A percentile compares a stretch with the other conserved stretches of the same genome.
phyloP scores from a whole-genome alignment of 169 alveolate species.

The Cyclospora cayetanensis region DNA sequence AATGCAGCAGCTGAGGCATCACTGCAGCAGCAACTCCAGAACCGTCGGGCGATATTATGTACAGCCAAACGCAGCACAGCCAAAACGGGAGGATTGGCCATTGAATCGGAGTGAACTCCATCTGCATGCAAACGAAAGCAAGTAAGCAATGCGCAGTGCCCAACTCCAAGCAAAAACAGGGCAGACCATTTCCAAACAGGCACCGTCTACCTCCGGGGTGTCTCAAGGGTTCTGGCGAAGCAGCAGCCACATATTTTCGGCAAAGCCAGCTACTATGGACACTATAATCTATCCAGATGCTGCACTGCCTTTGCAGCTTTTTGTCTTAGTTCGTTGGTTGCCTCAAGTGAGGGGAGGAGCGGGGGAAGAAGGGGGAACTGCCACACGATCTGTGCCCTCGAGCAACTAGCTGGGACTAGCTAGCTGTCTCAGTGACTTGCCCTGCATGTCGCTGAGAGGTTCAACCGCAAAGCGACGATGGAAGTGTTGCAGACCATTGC shows the following conservation, averaged over 20 bases:
- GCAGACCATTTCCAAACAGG: background rate
- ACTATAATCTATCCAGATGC: no score
- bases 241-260: no score
- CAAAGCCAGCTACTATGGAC: no score
- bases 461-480: constrained; percentile 44
- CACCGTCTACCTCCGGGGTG: background rate
- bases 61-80: constrained; percentile 4
- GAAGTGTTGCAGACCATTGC: constrained; percentile 25
- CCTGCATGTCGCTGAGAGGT: constrained; percentile 55
- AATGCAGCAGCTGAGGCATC: background rate
- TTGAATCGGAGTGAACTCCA: constrained; percentile 28
- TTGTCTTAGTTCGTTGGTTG: no score
- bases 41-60: constrained; percentile 23
- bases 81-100: constrained; percentile 63
- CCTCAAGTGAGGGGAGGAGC: no score
- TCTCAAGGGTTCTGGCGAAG: no score
- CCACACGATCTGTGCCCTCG: no score
- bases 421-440: background rate
- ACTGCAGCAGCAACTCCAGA: background rate
- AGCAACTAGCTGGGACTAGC: no score
- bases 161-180: background rate
- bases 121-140: background rate
- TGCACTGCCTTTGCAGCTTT: no score
- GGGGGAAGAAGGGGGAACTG: no score
- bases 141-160: background rate